These are phyloP conservation scores for Barbarea vulgaris DNA, from an alignment of 345 rosid genomes.

Conservation along the genomic window DNA sequence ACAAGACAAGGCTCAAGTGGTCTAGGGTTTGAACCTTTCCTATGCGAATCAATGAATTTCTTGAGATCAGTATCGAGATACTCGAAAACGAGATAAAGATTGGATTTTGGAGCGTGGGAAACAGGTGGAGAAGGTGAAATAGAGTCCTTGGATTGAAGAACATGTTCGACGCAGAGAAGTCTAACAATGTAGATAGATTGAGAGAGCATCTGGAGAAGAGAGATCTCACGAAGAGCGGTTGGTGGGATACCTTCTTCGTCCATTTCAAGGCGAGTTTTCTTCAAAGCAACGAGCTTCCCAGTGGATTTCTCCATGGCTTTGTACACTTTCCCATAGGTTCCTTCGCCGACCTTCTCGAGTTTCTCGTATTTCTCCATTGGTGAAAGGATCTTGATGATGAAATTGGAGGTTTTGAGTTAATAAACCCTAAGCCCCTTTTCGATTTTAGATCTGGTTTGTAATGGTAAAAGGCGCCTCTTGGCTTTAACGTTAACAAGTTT, in stretches of 20 bases:
- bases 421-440: conserved; percentile 33
- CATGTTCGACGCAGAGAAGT: conserved; percentile 40
- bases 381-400: not conserved
- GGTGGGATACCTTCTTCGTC: conserved; percentile 98
- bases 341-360: conserved; percentile 95
- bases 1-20: conserved; percentile 32
- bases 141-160: conserved; percentile 28
- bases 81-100: conserved; percentile 77
- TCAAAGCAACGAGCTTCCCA: conserved; percentile 84
- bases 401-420: not conserved
- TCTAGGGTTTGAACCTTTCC: conserved; percentile 24
- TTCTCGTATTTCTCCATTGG: conserved; percentile 66
- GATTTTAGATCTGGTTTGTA: conserved; percentile 25
- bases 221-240: conserved; percentile 91
- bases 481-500: conserved; percentile 9
- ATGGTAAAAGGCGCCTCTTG: conserved; percentile 5
- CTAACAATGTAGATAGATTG: conserved; percentile 87
- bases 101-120: conserved; percentile 15
- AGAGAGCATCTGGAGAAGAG: conserved; percentile 81
- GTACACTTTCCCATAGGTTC: conserved; percentile 95
- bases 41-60: conserved; percentile 59
- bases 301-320: conserved; percentile 84
- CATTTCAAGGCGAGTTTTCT: conserved; percentile 90
- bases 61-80: conserved; percentile 89
- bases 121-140: conserved; percentile 9